Conservation (phyloP, 495 filamentous ascomycete genomes). For the Talaromyces stipitatus region DNA sequence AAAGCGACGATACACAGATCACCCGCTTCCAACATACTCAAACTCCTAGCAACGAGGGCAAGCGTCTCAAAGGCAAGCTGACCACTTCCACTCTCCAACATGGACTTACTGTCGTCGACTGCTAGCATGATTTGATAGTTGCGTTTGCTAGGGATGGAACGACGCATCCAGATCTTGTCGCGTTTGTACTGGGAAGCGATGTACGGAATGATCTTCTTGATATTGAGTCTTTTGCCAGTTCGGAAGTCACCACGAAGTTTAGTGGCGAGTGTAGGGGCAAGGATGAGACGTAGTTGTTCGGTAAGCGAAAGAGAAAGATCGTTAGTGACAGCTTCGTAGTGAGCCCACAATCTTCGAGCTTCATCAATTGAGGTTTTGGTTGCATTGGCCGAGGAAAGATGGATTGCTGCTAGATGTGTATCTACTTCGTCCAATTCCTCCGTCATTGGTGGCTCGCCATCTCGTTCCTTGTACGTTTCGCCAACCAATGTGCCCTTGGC, state of each 20-base stretch:
- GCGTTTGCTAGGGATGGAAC: conserved; percentile 82
- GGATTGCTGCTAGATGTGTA: conserved; percentile 62
- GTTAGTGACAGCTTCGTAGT: conserved; percentile 76
- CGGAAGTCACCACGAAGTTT: conserved; percentile 96
- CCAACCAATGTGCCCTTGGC: conserved; percentile 9
- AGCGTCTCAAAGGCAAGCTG: conserved; percentile 85
- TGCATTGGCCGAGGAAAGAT: conserved; percentile 46
- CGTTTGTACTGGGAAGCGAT: conserved; percentile 96
- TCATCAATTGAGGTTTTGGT: conserved; percentile 43
- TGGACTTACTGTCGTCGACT: conserved; percentile 89
- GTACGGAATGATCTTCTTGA: conserved; percentile 98
- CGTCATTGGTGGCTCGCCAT: conserved; percentile 41
- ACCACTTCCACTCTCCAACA: conserved; percentile 65
- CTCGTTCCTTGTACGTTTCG: conserved; percentile 25
- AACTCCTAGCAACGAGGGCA: conserved; percentile 73
- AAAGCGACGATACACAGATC: conserved; percentile 87
- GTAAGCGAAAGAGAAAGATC: conserved; percentile 79
- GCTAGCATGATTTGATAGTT: conserved; percentile 96
- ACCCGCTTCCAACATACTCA: conserved; percentile 88
- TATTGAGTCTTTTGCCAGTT: conserved; percentile 95
- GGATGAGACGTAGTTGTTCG: conserved; percentile 89
- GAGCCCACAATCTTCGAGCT: conserved; percentile 73
- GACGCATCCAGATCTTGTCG: conserved; percentile 99
- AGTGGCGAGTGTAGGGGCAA: conserved; percentile 87
- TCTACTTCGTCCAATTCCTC: conserved; percentile 66